Evolutionary conservation across 805 yeast genomes (phyloP).

Genomic region (Scheffersomyces ergatensis): DNA sequence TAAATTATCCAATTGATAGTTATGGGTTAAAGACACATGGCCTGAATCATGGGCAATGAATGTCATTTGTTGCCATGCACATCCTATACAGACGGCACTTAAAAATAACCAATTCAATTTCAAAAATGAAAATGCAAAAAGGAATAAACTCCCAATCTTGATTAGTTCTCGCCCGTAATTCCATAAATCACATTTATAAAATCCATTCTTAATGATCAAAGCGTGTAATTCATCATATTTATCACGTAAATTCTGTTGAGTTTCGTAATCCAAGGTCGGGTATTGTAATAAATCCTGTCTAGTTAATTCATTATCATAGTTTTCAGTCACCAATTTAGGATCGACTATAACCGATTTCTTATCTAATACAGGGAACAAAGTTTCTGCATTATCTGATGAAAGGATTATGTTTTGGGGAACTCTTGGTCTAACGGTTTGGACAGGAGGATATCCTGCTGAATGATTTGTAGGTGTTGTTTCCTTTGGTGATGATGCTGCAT

Average conservation of each 20-base stretch:
- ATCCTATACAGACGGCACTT: slow-evolving; percentile 67
- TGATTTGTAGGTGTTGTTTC: slow-evolving; percentile 1
- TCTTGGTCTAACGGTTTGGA: slow-evolving; percentile 45
- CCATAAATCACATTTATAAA: slow-evolving; percentile 72
- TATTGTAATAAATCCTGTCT: slow-evolving; percentile 52
- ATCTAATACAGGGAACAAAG: slow-evolving; percentile 32
- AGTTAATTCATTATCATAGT: slow-evolving; percentile 56
- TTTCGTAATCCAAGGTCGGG: slow-evolving; percentile 66
- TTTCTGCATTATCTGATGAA: slow-evolving; percentile 29
- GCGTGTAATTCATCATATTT: slow-evolving; percentile 64
- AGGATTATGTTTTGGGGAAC: slow-evolving; percentile 50
- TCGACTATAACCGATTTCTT: slow-evolving; percentile 39
- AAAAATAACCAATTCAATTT: slow-evolving; percentile 41
- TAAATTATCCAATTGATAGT: slow-evolving; percentile 71
- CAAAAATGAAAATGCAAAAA: slow-evolving; percentile 49
- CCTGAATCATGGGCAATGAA: slow-evolving; percentile 92
- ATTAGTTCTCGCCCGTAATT: slow-evolving; percentile 67
- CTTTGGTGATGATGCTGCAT: too few relatives aligned
- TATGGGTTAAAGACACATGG: slow-evolving; percentile 78
- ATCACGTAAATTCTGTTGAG: slow-evolving; percentile 56
- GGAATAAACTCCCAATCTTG: slow-evolving; percentile 55
- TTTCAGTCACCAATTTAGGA: slow-evolving; percentile 51
- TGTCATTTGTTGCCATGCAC: slow-evolving; percentile 87
- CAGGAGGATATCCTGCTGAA: slow-evolving; percentile 37
- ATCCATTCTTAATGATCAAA: slow-evolving; percentile 52